Evolutionary conservation across 1,284 basidiomycete species (phyloP).

Genomic region (Marasmius tenuissimus): DNA sequence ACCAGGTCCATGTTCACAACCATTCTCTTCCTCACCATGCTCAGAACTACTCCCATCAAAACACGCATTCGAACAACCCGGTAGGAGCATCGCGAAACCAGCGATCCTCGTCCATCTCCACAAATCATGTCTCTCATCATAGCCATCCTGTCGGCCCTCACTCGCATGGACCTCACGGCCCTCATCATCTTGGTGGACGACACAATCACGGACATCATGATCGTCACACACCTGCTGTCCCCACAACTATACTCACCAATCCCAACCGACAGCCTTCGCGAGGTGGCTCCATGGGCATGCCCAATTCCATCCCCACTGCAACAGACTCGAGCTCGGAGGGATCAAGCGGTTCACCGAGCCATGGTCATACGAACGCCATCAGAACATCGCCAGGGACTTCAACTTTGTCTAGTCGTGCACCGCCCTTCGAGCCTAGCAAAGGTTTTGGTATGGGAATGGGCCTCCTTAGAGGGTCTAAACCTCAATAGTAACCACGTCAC

Average conservation of each 20-base stretch:
- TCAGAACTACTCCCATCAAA: neutral
- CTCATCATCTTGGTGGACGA: constrained; percentile 11
- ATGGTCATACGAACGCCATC: constrained; percentile 10
- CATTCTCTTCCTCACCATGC: constrained; percentile 1
- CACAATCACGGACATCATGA: constrained; percentile 17
- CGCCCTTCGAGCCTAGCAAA: constrained; percentile 49
- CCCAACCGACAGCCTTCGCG: constrained; percentile 28
- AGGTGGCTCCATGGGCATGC: constrained; percentile 10
- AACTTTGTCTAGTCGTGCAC: constrained; percentile 49
- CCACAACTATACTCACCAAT: constrained; percentile 23
- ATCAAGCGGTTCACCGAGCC: constrained; percentile 11
- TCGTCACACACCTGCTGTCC: constrained; percentile 1
- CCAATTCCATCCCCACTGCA: constrained; percentile 2
- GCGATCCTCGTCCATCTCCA: neutral
- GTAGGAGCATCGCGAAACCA: neutral
- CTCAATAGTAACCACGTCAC: neutral
- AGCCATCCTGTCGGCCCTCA: neutral
- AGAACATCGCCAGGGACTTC: constrained; percentile 26
- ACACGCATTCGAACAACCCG: neutral
- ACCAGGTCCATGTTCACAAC: constrained; percentile 2
- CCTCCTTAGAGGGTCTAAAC: neutral
- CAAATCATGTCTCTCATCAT: neutral
- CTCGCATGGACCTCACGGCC: constrained; percentile 15
- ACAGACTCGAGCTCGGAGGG: constrained; percentile 9
- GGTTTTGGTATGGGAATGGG: neutral